phyloP scores from a whole-genome alignment of 768 basidiomycete genomes.

The Leccinellum luteum region DNA sequence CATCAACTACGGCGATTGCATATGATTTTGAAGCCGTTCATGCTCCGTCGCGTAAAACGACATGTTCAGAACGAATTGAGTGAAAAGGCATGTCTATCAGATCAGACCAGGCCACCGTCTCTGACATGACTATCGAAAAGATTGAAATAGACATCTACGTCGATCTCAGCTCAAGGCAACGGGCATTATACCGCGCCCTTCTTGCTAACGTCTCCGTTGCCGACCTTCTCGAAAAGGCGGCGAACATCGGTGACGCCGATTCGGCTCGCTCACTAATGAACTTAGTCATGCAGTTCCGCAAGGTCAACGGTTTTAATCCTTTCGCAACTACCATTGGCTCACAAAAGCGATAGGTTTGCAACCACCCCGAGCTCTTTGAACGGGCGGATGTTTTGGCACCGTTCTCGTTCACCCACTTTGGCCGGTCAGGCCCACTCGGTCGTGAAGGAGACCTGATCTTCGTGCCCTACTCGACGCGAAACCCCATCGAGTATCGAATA shows the following conservation, averaged over 20 bases:
- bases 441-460: slow-evolving; percentile 86
- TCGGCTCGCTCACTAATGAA: slow-evolving; percentile 97
- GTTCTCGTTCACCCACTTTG: slow-evolving; percentile 84
- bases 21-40: slow-evolving; percentile 99
- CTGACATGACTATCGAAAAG: slow-evolving; percentile 76
- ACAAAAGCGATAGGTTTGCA: slow-evolving; percentile 68
- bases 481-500: slow-evolving; percentile 76
- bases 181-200: slow-evolving; percentile 83
- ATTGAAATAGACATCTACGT: slow-evolving; percentile 96
- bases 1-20: slow-evolving; percentile 93
- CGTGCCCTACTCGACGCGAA: slow-evolving; percentile 82
- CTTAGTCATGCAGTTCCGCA: slow-evolving; percentile 99
- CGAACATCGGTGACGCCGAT: slow-evolving; percentile 86
- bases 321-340: slow-evolving; percentile 3
- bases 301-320: slow-evolving; percentile 47
- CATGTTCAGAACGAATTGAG: slow-evolving; percentile 99
- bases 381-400: slow-evolving; percentile 94
- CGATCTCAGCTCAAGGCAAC: slow-evolving; percentile 90
- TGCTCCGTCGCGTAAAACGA: slow-evolving; percentile 94
- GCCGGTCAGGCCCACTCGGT: slow-evolving; percentile 73
- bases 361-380: slow-evolving; percentile 97
- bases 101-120: slow-evolving; percentile 63
- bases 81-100: slow-evolving; percentile 70
- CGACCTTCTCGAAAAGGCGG: slow-evolving; percentile 90
- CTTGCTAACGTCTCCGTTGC: slow-evolving; percentile 92